Conservation (phyloP, 371 early-diverging fungal genomes). For the Mortierella sp. region DNA sequence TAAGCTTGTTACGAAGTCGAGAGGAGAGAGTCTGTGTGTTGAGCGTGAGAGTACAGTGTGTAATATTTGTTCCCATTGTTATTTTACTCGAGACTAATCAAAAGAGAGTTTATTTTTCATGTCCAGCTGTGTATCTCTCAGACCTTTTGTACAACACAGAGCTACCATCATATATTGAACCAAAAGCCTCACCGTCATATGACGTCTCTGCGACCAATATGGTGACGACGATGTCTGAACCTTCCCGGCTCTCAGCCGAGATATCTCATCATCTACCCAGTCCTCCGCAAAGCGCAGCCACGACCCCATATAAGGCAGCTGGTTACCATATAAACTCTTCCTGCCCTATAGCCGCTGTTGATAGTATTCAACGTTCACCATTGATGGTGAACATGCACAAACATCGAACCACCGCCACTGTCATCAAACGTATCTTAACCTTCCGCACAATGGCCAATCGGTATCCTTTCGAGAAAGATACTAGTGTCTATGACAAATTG, state of each 20-base stretch:
- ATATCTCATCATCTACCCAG: conserved; percentile 36
- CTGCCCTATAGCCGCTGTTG: not conserved
- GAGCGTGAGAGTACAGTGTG: too few relatives aligned
- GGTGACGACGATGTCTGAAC: too few relatives aligned
- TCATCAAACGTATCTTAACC: conserved; percentile 72
- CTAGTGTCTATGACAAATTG: conserved; percentile 55
- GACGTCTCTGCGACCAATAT: too few relatives aligned
- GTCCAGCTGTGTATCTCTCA: conserved; percentile 70
- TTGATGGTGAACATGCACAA: conserved; percentile 73
- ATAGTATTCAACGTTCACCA: not conserved
- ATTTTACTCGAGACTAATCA: not conserved
- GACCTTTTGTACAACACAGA: conserved; percentile 77
- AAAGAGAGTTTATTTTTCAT: conserved; percentile 63
- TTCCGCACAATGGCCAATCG: conserved; percentile 68
- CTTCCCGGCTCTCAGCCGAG: too few relatives aligned
- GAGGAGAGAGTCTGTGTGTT: too few relatives aligned
- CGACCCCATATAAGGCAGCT: not conserved
- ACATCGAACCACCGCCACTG: conserved; percentile 71
- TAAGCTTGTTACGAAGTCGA: not conserved
- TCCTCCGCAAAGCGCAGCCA: conserved; percentile 11
- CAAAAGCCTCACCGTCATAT: conserved; percentile 30
- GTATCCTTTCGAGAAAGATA: conserved; percentile 67
- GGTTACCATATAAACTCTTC: not conserved
- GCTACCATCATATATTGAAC: conserved; percentile 67
- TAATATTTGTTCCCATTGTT: too few relatives aligned